Base-by-base conservation (phyloP, 345 rosid genomes). In the Leavenworthia alabamica region DNA sequence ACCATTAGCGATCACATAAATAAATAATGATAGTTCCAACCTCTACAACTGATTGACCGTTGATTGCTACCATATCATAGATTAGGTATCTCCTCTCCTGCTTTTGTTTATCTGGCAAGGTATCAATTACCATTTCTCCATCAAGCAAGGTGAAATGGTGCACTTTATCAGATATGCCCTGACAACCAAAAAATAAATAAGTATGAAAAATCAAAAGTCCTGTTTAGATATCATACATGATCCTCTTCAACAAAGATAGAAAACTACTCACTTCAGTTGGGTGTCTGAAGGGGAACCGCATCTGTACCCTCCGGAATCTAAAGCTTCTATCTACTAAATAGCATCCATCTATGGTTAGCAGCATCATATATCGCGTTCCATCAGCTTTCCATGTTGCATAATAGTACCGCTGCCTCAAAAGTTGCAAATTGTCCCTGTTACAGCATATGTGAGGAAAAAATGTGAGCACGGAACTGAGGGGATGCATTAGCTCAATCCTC, bases 381-480 rank as follows among this genome's bases (percentile, higher is more conserved):
- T 89, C 99, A 60, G 99, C 99, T 73, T 93, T 93, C 99, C 99
- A 93, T 4, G 99, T 93, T 57, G 99, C 99, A 77, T 87, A 89
- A 72, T 93, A 93, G 75, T 93, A 93, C 1, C 96, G 82, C 72
- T 87, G 96, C 72, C 97, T 87, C 63, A 93, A 71, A 29, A 89
- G 80, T 76, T 84, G 97, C 62, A 93, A 76, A 67, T 93, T 93
- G 1, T 93, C 97, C 73, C 99, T 93, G 86, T 74, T 79, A 31
- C 23, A 46, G 44, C 50, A 75, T 24, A 44, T 23, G 44, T 56
- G 28, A 46, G 5, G 27, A 16, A 26, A 20, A 47, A 9, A 23
- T 15, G 7, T 15, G 37, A 42, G 12, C 40, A 33, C 4, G 0
- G 31, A 40, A 50, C 53, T 22, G 8, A 32, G 44, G 15, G 14